Base-by-base conservation (phyloP, 2,329 filamentous ascomycete genomes). In the Aspergillus unguis region DNA sequence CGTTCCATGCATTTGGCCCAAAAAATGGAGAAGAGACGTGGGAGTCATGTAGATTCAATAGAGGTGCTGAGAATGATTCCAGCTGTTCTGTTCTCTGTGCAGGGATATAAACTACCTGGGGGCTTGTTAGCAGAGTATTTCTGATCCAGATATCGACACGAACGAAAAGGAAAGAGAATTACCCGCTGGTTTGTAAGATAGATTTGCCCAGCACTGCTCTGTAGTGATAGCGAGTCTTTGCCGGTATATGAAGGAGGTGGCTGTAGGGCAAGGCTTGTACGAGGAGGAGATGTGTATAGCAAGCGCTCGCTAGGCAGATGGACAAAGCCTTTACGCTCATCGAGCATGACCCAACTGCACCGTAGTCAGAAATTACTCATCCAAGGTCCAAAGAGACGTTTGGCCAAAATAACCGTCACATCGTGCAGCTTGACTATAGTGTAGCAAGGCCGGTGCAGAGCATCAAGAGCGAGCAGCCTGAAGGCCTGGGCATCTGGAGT, bases 291-390 rank as follows among this genome's bases (percentile, higher is more conserved):
- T 61, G 85, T 87, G 73, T 88, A 89, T 54, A 95, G 81, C 57
- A 90, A 85, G 62, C 85, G 85, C 76, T 97, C 92, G 68, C 87
- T 85, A 41, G 89, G 88, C 43, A 96, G 83, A 65, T 87, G 89
- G 67, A 95, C 86, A 73, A 96, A 94, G 54, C 86, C 84, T 55
- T 80, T 75, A 44, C 71, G 69, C 66, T 87, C 82, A 66, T 87
- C 85, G 66, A 95, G 84, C 92, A 96, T 96, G 42, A 96, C 92
- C 92, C 92, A 96, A 71, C 86, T 89, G 69, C 56, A 36, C n/a
- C 38, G 41, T 8, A 25, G n/a, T 26, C 46, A 46, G 50, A 53
- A 51, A 55, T 28, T 33, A 9, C 17, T 25, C 25, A 7, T 27
- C 42, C 8, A 26, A 11, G 17, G 11, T 17, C 17, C 17, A 17